A percentile compares a stretch with the other conserved stretches of the same genome.
These are phyloP conservation scores for Cutaneotrichosporon daszewskae DNA, from an alignment of 1,284 basidiomycete species.

Conservation along the genomic window DNA sequence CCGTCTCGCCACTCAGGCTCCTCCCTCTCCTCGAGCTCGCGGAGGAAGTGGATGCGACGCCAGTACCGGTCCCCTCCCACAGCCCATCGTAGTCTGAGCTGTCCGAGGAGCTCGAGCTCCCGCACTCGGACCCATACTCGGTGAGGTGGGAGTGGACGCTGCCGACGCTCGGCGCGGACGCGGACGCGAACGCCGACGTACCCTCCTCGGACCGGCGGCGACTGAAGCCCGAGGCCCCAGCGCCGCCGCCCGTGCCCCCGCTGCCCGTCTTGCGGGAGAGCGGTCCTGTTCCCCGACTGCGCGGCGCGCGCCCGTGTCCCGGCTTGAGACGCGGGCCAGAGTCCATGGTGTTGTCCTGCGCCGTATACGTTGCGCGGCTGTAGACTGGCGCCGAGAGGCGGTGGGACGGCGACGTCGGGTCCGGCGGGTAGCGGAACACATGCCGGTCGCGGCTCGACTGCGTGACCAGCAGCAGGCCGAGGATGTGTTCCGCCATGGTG, in stretches of 20 bases:
- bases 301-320: neutral
- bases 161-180: neutral
- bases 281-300: neutral
- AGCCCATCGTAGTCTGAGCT: slow-evolving; percentile 23
- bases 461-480: slow-evolving; percentile 43
- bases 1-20: too few species aligned
- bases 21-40: too few species aligned
- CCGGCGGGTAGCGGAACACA: slow-evolving; percentile 43
- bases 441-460: slow-evolving; percentile 34
- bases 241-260: neutral
- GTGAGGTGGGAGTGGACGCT: slow-evolving; percentile 8
- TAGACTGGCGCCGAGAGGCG: slow-evolving; percentile 43
- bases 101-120: slow-evolving; percentile 10
- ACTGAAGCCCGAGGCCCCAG: neutral
- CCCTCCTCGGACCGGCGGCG: neutral
- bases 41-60: too few species aligned
- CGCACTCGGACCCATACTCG: slow-evolving; percentile 4
- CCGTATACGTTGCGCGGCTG: slow-evolving; percentile 36
- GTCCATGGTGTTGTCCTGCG: slow-evolving; percentile 25
- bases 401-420: slow-evolving; percentile 36
- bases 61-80: slow-evolving; percentile 3
- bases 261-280: slow-evolving; percentile 1
- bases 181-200: neutral
- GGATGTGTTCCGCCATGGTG: slow-evolving; percentile 42
- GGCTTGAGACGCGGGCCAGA: neutral